Percentiles rank a stretch among this genome's conserved stretches.
These are phyloP conservation scores for Geranium incanum DNA, from an alignment of 441 rosid genomes.

Conservation along the genomic window DNA sequence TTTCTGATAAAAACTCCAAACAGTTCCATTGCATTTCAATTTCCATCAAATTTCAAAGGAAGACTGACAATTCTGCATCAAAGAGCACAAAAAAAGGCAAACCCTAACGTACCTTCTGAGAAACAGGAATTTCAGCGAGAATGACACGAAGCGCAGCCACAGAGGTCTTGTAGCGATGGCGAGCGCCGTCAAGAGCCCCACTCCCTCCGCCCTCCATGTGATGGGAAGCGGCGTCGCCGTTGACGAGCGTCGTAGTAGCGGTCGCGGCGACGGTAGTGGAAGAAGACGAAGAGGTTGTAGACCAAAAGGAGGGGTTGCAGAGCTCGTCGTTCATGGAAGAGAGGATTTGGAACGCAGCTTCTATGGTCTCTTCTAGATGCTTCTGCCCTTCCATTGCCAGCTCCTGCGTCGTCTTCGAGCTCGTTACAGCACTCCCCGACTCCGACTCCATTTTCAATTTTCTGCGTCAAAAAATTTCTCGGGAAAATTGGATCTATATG, in stretches of 20 bases:
- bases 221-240: not conserved
- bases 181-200: slow-evolving; percentile 56
- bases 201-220: slow-evolving; percentile 20
- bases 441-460: not conserved
- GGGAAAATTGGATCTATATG: too few relatives aligned
- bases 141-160: slow-evolving; percentile 62
- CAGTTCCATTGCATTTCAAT: not conserved
- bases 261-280: not conserved
- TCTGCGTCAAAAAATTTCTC: too few relatives aligned
- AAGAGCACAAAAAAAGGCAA: not conserved
- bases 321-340: slow-evolving; percentile 85
- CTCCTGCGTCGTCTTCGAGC: slow-evolving; percentile 61
- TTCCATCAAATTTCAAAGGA: not conserved
- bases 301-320: not conserved
- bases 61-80: too few relatives aligned
- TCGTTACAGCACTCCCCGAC: not conserved
- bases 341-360: slow-evolving; percentile 76
- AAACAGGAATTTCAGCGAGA: slow-evolving; percentile 49
- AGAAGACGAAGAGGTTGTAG: not conserved
- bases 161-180: slow-evolving; percentile 50
- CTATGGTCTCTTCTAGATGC: slow-evolving; percentile 80
- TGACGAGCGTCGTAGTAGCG: not conserved
- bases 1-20: not conserved
- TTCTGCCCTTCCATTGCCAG: slow-evolving; percentile 83
- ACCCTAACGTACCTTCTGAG: slow-evolving; percentile 40